Conservation (phyloP, 1,284 basidiomycete species). For the Rhodotorula sp. region DNA sequence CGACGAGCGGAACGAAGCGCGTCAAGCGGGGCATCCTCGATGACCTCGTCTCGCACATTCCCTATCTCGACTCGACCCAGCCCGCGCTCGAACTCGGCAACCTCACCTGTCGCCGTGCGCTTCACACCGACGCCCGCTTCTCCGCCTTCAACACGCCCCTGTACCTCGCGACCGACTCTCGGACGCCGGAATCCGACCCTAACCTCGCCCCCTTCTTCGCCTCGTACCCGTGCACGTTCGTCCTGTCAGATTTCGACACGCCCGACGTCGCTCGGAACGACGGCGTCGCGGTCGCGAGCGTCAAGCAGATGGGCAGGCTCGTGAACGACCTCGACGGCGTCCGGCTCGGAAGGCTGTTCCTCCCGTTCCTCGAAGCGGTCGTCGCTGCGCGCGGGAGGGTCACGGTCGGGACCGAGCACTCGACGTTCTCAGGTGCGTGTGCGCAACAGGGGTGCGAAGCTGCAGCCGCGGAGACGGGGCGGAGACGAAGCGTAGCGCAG, state of each 20-base stretch:
- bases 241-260: constrained; percentile 37
- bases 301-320: constrained; percentile 25
- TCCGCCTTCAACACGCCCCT: constrained; percentile 34
- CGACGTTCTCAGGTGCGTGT: constrained; percentile 32
- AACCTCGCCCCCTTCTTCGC: constrained; percentile 33
- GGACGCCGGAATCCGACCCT: constrained; percentile 23
- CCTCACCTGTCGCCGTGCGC: constrained; percentile 28
- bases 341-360: constrained; percentile 34
- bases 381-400: constrained; percentile 32
- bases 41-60: background rate
- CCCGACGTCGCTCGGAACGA: constrained; percentile 21
- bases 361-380: constrained; percentile 42
- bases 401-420: constrained; percentile 27
- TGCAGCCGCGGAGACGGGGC: too few relatives aligned
- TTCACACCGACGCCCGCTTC: constrained; percentile 25
- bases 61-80: background rate
- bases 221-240: constrained; percentile 38
- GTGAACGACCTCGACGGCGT: constrained; percentile 35
- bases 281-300: constrained; percentile 24
- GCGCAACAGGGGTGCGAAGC: too few relatives aligned
- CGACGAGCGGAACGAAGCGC: background rate
- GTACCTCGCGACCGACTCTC: constrained; percentile 41
- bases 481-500: too few relatives aligned
- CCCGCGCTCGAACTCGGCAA: constrained; percentile 6
- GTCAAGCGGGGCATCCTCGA: constrained; percentile 4